phyloP scores from a whole-genome alignment of 2,329 filamentous ascomycete species.

The Epichloe sibirici region DNA sequence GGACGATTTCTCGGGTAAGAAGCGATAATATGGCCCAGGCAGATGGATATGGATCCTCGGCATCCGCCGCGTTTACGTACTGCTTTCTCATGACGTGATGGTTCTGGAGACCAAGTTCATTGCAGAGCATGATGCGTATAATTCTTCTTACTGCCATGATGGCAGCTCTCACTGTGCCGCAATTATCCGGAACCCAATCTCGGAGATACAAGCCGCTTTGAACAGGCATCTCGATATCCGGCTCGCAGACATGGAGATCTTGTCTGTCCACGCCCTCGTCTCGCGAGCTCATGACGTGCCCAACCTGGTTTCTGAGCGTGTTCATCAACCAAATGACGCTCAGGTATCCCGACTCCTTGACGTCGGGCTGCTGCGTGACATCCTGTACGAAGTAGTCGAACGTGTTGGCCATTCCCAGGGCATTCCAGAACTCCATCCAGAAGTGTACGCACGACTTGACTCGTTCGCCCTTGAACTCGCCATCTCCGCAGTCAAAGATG shows the following conservation, averaged over 20 bases:
- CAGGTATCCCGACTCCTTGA: slow-evolving; percentile 7
- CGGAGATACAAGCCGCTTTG: slow-evolving; percentile 3
- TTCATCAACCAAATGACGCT: slow-evolving; percentile 10
- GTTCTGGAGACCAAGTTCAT: slow-evolving; percentile 8
- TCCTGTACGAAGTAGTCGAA: slow-evolving; percentile 11
- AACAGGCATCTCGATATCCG: background rate
- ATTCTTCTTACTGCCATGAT: slow-evolving; percentile 6
- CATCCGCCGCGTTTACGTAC: background rate
- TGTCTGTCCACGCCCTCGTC: background rate
- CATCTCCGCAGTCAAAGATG: slow-evolving; percentile 11
- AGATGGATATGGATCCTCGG: background rate
- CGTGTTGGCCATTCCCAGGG: slow-evolving; percentile 8
- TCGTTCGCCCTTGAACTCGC: slow-evolving; percentile 3
- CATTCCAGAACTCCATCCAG: slow-evolving; percentile 12
- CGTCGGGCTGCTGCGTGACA: slow-evolving; percentile 1
- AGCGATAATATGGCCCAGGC: slow-evolving; percentile 1
- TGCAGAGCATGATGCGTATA: slow-evolving; percentile 8
- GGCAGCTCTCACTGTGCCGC: background rate
- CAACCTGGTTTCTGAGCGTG: slow-evolving; percentile 10
- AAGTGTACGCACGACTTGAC: slow-evolving; percentile 8
- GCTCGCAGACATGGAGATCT: background rate
- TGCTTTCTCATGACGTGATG: slow-evolving; percentile 4
- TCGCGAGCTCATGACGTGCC: slow-evolving; percentile 1
- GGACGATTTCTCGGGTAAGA: background rate
- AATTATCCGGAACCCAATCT: slow-evolving; percentile 8